These are phyloP conservation scores for Taxillus chinensis DNA, from an alignment of 164 flowering plant genomes.

Conservation along the genomic window DNA sequence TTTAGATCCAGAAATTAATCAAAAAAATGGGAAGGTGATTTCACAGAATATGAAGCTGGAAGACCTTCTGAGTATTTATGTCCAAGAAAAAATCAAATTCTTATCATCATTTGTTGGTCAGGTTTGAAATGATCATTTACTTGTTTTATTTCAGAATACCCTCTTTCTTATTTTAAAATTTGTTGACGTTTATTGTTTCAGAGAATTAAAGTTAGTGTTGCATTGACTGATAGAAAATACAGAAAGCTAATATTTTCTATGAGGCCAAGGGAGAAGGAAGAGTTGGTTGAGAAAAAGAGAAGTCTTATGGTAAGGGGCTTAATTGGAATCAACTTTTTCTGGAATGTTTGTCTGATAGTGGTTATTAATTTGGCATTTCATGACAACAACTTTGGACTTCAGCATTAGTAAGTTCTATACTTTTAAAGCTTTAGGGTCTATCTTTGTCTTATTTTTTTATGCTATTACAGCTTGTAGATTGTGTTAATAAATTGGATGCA, in stretches of 20 bases:
- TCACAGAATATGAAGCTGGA: conserved; percentile 56
- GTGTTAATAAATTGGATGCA: no score
- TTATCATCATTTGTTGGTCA: conserved; percentile 85
- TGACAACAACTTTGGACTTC: background rate
- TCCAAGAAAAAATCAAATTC: conserved; percentile 72
- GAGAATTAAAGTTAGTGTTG: conserved; percentile 58
- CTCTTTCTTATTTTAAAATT: background rate
- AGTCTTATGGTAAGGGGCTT: conserved; percentile 59
- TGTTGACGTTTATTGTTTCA: conserved; percentile 23
- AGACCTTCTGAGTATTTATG: conserved; percentile 70
- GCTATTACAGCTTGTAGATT: no score
- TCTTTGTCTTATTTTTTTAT: no score
- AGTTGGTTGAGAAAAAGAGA: conserved; percentile 57
- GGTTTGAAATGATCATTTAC: conserved; percentile 34
- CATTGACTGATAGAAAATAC: conserved; percentile 59
- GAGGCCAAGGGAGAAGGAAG: conserved; percentile 65
- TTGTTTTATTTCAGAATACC: background rate
- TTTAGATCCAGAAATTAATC: conserved; percentile 14
- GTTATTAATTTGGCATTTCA: background rate
- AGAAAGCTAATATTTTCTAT: conserved; percentile 69
- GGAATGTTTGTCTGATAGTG: background rate
- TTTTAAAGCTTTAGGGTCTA: no score
- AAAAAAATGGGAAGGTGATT: conserved; percentile 21
- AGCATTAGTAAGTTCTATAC: background rate
- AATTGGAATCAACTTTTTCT: background rate